Evolutionary conservation across 495 filamentous ascomycete genomes (phyloP).

Genomic region (Trichoderma virens): DNA sequence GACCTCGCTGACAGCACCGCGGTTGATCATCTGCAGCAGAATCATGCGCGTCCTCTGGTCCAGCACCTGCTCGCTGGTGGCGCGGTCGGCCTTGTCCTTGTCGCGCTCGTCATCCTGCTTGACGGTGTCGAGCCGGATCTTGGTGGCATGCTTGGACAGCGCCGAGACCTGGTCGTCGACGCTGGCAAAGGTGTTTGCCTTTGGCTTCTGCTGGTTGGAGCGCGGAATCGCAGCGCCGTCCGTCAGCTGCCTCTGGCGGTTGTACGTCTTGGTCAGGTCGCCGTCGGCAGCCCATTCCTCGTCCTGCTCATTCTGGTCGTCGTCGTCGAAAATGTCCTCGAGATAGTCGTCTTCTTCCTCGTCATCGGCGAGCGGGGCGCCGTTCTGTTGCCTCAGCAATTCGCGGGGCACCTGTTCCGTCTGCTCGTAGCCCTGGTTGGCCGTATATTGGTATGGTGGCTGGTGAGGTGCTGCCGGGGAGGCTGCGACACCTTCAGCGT

Average conservation of each 20-base stretch:
- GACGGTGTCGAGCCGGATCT: constrained; percentile 73
- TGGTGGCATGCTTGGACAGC: constrained; percentile 77
- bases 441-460: constrained; percentile 21
- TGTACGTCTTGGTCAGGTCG: constrained; percentile 85
- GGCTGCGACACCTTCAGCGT: constrained; percentile 3
- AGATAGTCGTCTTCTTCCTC: constrained; percentile 47
- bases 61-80: constrained; percentile 87
- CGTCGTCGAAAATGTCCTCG: constrained; percentile 49
- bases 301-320: constrained; percentile 51
- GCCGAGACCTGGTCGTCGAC: constrained; percentile 83
- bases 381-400: constrained; percentile 13
- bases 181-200: constrained; percentile 64
- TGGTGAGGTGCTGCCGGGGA: constrained; percentile 33
- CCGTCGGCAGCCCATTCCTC: constrained; percentile 51
- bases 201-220: constrained; percentile 77
- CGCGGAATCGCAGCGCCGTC: constrained; percentile 52
- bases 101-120: constrained; percentile 44
- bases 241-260: constrained; percentile 64
- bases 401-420: constrained; percentile 20
- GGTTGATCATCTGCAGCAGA: constrained; percentile 88
- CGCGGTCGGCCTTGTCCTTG: constrained; percentile 83
- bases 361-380: constrained; percentile 15
- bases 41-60: constrained; percentile 94
- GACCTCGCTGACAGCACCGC: constrained; percentile 69
- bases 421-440: constrained; percentile 23